Percentiles rank a stretch among this genome's conserved stretches.
These are phyloP conservation scores for Rhizomucor pusillus DNA, from an alignment of 371 early-diverging fungal species.

Conservation along the genomic window DNA sequence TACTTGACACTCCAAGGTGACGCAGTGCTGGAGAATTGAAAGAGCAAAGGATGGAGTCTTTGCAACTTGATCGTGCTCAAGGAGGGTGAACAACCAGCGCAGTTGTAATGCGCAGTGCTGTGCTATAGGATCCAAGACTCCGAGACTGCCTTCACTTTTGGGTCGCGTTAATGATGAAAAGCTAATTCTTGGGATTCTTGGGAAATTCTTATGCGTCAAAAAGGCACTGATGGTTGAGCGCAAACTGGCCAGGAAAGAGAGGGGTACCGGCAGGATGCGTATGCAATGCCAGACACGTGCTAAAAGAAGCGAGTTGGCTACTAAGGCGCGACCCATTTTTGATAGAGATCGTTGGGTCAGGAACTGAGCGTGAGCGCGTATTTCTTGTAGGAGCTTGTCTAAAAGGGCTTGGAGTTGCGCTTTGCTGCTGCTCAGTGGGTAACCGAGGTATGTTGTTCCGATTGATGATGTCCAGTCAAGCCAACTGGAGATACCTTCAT, in stretches of 20 bases:
- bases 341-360: conserved; percentile 7
- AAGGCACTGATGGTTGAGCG: background rate
- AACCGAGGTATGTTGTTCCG: conserved; percentile 18
- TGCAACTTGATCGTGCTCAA: background rate
- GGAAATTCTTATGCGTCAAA: background rate
- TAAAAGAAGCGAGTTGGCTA: conserved; percentile 15
- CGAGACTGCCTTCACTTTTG: background rate
- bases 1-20: background rate
- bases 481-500: conserved; percentile 7
- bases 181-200: background rate
- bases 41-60: background rate
- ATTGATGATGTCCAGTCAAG: conserved; percentile 8
- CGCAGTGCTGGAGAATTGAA: background rate
- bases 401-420: conserved; percentile 11
- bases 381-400: background rate
- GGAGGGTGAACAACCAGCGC: background rate
- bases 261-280: background rate
- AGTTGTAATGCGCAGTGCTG: background rate
- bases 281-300: background rate
- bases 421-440: conserved; percentile 11
- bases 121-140: background rate
- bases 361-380: background rate
- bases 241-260: background rate
- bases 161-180: background rate
- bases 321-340: conserved; percentile 6